These are phyloP conservation scores for Pseudogymnoascus sp. DNA, from an alignment of 2,329 filamentous ascomycete genomes.

Conservation along the genomic window DNA sequence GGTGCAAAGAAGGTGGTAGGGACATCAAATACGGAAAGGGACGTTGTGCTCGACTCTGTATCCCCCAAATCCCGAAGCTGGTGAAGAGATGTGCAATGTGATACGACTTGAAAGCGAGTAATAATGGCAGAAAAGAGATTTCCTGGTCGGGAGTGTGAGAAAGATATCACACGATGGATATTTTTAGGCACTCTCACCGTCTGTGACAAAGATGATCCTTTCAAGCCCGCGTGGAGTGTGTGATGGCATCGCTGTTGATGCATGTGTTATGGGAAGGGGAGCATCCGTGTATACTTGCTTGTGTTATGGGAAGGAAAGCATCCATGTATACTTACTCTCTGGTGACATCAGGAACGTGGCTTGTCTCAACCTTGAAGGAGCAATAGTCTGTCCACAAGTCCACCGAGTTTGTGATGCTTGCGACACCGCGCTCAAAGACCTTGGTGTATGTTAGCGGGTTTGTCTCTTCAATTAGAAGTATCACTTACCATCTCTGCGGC, in stretches of 20 bases:
- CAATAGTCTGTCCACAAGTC: constrained; percentile 98
- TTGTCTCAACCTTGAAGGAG: constrained; percentile 95
- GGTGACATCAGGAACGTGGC: constrained; percentile 87
- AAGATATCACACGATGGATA: constrained; percentile 48
- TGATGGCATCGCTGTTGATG: constrained; percentile 33
- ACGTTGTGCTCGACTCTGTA: constrained; percentile 44
- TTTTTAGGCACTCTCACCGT: constrained; percentile 66
- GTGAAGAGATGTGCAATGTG: constrained; percentile 30
- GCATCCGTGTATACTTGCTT: constrained; percentile 62
- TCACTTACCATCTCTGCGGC: constrained; percentile 82
- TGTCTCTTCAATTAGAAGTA: constrained; percentile 8
- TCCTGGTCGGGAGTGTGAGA: constrained; percentile 61
- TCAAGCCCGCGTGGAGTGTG: constrained; percentile 13
- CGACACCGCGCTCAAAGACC: constrained; percentile 93
- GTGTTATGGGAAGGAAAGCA: constrained; percentile 59
- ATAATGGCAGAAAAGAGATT: constrained; percentile 41
- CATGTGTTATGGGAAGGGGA: constrained; percentile 59
- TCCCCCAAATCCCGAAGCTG: constrained; percentile 38
- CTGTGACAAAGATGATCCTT: constrained; percentile 38
- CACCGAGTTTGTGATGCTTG: constrained; percentile 86
- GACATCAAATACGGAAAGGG: constrained; percentile 55
- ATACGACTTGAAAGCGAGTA: constrained; percentile 35
- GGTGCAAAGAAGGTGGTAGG: constrained; percentile 33
- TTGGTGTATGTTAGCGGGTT: constrained; percentile 33
- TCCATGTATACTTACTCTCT: constrained; percentile 93